Conservation (phyloP, 2,329 filamentous ascomycete species). For the Fusarium dimerum region DNA sequence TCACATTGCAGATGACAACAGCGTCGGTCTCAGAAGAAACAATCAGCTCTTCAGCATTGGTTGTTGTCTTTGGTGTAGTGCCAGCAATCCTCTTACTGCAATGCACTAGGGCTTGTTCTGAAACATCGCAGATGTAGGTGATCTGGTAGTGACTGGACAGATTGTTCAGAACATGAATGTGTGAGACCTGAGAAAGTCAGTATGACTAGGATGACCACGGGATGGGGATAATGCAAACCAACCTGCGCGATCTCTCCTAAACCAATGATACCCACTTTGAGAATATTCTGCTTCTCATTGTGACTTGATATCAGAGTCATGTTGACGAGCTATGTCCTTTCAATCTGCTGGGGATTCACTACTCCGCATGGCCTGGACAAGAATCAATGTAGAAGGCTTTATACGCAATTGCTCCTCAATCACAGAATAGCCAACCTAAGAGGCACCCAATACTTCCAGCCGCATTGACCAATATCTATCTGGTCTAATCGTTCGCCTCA, state of each 20-base stretch:
- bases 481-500: too few species aligned
- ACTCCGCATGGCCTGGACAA: too few species aligned
- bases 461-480: too few species aligned
- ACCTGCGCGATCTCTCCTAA: constrained; percentile 15
- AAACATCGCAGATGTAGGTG: constrained; percentile 54
- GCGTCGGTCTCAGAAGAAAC: constrained; percentile 48
- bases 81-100: constrained; percentile 27
- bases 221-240: not conserved
- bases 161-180: constrained; percentile 51
- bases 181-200: constrained; percentile 45
- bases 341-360: too few species aligned
- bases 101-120: constrained; percentile 31
- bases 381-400: too few species aligned
- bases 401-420: too few species aligned
- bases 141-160: constrained; percentile 46
- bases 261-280: constrained; percentile 10
- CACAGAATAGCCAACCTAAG: too few species aligned
- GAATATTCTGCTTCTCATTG: not conserved
- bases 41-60: constrained; percentile 43
- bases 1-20: constrained; percentile 53
- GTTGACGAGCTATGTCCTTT: not conserved
- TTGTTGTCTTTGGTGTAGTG: constrained; percentile 32
- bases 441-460: too few species aligned
- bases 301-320: constrained; percentile 5
- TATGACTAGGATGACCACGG: not conserved